Evolutionary conservation across 441 rosid genomes (phyloP).

Genomic region (Croton laevigatus): DNA sequence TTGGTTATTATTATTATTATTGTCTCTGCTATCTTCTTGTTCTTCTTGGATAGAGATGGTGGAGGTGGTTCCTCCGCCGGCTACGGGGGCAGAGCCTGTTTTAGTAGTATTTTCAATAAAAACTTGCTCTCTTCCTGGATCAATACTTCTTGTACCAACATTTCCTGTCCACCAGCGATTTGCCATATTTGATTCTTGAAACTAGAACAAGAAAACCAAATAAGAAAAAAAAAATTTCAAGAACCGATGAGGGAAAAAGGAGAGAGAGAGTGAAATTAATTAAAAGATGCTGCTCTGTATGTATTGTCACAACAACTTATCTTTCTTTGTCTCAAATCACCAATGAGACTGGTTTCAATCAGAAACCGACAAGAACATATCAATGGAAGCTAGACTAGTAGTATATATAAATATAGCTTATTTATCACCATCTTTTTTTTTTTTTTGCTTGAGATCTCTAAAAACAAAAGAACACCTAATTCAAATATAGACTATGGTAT

Average conservation of each 20-base stretch:
- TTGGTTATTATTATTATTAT: slow-evolving; percentile 24
- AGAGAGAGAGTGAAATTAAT: background rate
- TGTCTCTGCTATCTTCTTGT: slow-evolving; percentile 42
- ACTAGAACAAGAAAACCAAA: slow-evolving; percentile 1
- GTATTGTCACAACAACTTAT: slow-evolving; percentile 12
- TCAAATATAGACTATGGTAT: slow-evolving; percentile 11
- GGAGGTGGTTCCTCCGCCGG: slow-evolving; percentile 12
- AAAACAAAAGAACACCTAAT: slow-evolving; percentile 22
- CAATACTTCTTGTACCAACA: slow-evolving; percentile 62
- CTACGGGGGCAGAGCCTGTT: slow-evolving; percentile 14
- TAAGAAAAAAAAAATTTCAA: background rate
- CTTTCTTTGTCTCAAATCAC: background rate
- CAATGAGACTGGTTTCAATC: background rate
- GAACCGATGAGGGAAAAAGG: background rate
- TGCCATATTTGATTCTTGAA: slow-evolving; percentile 44
- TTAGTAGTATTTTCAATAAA: slow-evolving; percentile 31
- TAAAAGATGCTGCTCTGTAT: background rate
- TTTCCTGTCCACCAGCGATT: slow-evolving; percentile 93
- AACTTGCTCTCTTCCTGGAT: slow-evolving; percentile 54
- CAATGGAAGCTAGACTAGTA: slow-evolving; percentile 18
- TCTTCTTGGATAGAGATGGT: slow-evolving; percentile 38
- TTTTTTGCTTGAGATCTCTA: slow-evolving; percentile 17
- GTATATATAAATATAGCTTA: slow-evolving; percentile 6
- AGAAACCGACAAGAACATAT: slow-evolving; percentile 7
- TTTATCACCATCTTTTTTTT: background rate